A percentile compares a stretch with the other conserved stretches of the same genome.
Evolutionary conservation across 352 stramenopile species (phyloP).

Genomic region (Phytophthora cactorum): DNA sequence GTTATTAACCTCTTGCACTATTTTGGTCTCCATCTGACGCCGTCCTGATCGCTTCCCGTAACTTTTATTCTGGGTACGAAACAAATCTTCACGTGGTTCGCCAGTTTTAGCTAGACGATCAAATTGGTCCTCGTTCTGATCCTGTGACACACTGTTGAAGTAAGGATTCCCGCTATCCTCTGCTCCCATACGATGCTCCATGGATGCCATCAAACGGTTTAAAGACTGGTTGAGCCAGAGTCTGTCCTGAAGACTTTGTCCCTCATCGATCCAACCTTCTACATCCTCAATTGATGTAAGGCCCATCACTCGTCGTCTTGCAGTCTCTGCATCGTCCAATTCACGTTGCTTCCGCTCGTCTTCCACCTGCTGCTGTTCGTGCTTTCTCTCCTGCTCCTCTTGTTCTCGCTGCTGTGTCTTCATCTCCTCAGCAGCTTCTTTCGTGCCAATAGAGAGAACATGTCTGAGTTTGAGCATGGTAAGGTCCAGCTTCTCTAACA

Average conservation of each 20-base stretch:
- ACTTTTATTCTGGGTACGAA: too few relatives aligned
- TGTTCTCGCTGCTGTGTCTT: conserved; percentile 4
- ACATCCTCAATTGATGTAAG: conserved; percentile 54
- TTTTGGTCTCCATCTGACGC: neutral
- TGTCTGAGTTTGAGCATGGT: conserved; percentile 73
- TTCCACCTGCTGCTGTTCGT: conserved; percentile 29
- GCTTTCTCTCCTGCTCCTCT: conserved; percentile 15
- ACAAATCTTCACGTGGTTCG: neutral
- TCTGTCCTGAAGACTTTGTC: conserved; percentile 16
- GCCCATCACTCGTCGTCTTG: conserved; percentile 57
- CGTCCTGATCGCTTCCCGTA: neutral
- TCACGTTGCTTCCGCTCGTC: conserved; percentile 32
- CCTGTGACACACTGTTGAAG: neutral
- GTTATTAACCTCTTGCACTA: neutral
- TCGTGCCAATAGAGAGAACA: conserved; percentile 53
- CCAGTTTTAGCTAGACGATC: conserved; percentile 9
- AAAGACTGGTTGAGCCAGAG: conserved; percentile 8
- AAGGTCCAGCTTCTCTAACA: conserved; percentile 66
- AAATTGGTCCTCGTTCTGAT: conserved; percentile 15
- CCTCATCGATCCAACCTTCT: conserved; percentile 44
- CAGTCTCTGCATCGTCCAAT: conserved; percentile 43
- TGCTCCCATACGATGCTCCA: conserved; percentile 14
- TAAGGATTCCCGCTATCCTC: neutral
- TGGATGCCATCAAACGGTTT: conserved; percentile 15
- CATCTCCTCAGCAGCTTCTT: conserved; percentile 50